Evolutionary conservation across 2,329 filamentous ascomycete genomes (phyloP).

Genomic region (Calonectria hawksworthii): DNA sequence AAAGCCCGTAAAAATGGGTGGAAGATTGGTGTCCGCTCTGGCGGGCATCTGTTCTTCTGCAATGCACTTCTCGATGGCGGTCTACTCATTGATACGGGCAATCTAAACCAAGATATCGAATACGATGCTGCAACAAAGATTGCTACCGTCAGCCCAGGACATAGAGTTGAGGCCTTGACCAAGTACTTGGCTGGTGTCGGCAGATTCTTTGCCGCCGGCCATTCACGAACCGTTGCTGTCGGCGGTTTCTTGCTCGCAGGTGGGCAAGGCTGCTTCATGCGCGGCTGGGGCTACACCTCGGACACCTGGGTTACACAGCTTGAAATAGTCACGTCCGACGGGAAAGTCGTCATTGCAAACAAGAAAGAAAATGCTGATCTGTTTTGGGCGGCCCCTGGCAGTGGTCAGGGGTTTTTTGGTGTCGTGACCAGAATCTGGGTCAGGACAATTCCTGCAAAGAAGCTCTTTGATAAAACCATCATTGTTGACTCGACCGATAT

Average conservation of each 20-base stretch:
- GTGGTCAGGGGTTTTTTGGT: slow-evolving; percentile 24
- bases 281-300: background rate
- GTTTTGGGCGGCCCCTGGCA: slow-evolving; percentile 1
- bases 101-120: background rate
- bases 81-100: background rate
- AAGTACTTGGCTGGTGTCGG: background rate
- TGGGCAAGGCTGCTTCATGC: background rate
- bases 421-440: slow-evolving; percentile 26
- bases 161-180: background rate
- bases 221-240: background rate
- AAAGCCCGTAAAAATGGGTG: background rate
- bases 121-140: background rate
- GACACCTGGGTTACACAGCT: background rate
- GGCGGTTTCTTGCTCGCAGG: background rate
- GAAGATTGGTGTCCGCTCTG: background rate
- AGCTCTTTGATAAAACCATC: slow-evolving; percentile 14
- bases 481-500: background rate
- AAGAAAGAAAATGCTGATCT: background rate
- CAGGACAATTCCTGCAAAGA: slow-evolving; percentile 23
- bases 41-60: background rate
- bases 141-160: background rate
- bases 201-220: background rate
- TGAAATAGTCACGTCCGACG: background rate
- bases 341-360: background rate
- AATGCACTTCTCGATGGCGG: background rate